Conservation (phyloP, 345 rosid species). For the Physaria fendleri region DNA sequence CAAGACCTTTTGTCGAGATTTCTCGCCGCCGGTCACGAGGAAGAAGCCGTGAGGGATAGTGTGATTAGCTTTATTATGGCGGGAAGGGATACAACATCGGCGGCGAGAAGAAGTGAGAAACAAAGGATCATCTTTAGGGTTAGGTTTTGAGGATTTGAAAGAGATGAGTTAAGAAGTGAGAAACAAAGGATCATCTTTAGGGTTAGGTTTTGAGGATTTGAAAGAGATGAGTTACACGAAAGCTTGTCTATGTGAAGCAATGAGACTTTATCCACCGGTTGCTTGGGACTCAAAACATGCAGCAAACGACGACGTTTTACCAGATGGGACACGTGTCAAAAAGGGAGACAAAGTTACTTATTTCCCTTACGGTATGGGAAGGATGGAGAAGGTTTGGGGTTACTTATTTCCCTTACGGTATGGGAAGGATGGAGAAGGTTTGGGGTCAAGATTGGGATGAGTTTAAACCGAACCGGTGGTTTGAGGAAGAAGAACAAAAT, state of each 20-base stretch:
- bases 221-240: slow-evolving; percentile 45
- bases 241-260: slow-evolving; percentile 60
- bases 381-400: slow-evolving; percentile 73
- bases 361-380: slow-evolving; percentile 67
- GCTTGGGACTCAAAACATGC: slow-evolving; percentile 74
- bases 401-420: slow-evolving; percentile 55
- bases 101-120: slow-evolving; percentile 42
- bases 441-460: slow-evolving; percentile 65
- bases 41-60: slow-evolving; percentile 52
- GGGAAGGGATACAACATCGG: slow-evolving; percentile 63
- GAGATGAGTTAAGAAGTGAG: slow-evolving; percentile 49
- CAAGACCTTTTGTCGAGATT: slow-evolving; percentile 49
- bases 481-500: slow-evolving; percentile 18
- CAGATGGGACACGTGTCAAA: slow-evolving; percentile 53
- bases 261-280: slow-evolving; percentile 71
- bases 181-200: too few species aligned
- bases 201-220: slow-evolving; percentile 32
- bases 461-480: slow-evolving; percentile 61
- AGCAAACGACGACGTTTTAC: slow-evolving; percentile 41
- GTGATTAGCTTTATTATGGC: slow-evolving; percentile 63
- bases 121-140: slow-evolving; percentile 6
- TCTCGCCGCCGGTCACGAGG: slow-evolving; percentile 37
- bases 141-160: slow-evolving; percentile 36
- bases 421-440: slow-evolving; percentile 70
- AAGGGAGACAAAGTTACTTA: slow-evolving; percentile 57